Evolutionary conservation across 2,329 filamentous ascomycete genomes (phyloP).

Genomic region (Verticillium isaacii): DNA sequence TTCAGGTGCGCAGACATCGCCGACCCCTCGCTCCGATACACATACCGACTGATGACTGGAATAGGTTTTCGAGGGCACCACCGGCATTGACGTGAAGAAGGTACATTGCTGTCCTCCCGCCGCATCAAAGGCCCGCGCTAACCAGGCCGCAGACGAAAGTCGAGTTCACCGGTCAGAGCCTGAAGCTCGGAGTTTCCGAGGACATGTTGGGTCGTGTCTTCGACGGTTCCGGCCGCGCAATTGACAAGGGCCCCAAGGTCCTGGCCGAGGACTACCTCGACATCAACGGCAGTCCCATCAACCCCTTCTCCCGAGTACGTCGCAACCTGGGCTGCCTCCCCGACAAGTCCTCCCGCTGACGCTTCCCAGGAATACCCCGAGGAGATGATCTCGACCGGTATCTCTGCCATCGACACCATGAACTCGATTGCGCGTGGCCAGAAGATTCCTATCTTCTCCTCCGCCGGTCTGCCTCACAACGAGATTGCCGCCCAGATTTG

Average conservation of each 20-base stretch:
- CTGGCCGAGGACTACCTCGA: slow-evolving; percentile 97
- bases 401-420: slow-evolving; percentile 98
- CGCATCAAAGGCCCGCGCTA: slow-evolving; percentile 1
- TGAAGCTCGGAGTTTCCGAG: slow-evolving; percentile 98
- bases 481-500: slow-evolving; percentile 99
- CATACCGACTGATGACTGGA: not conserved
- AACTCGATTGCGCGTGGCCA: slow-evolving; percentile 96
- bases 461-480: slow-evolving; percentile 96
- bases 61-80: slow-evolving; percentile 94
- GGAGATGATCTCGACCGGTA: slow-evolving; percentile 99
- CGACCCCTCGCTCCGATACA: not conserved
- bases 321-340: not conserved
- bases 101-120: slow-evolving; percentile 36
- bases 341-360: not conserved
- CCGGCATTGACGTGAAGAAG: slow-evolving; percentile 99
- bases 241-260: slow-evolving; percentile 98
- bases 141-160: slow-evolving; percentile 72
- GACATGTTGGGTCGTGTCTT: slow-evolving; percentile 99
- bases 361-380: slow-evolving; percentile 83
- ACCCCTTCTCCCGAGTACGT: slow-evolving; percentile 89
- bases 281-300: slow-evolving; percentile 98
- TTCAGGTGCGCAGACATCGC: slow-evolving; percentile 64
- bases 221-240: slow-evolving; percentile 94
- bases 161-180: slow-evolving; percentile 92
- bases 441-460: slow-evolving; percentile 99